phyloP scores from a whole-genome alignment of 305 asterid species.

The Petunia hybrid region DNA sequence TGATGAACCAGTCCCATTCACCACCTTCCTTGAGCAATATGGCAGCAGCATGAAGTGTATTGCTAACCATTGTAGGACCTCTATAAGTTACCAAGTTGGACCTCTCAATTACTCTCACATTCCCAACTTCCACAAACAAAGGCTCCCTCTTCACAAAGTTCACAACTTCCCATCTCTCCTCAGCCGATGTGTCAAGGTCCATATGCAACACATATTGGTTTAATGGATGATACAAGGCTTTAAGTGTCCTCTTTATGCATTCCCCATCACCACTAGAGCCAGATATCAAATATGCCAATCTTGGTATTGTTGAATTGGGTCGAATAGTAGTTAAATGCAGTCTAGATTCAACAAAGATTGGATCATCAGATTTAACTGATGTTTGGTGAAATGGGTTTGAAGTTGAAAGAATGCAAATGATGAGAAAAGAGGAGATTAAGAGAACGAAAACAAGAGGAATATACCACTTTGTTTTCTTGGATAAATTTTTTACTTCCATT shows the following conservation, averaged over 20 bases:
- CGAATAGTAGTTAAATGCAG: conserved; percentile 39
- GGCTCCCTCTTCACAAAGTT: conserved; percentile 48
- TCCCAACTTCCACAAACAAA: conserved; percentile 35
- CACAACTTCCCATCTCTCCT: conserved; percentile 66
- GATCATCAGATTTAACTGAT: conserved; percentile 43
- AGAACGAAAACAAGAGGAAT: conserved; percentile 52
- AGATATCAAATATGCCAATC: conserved; percentile 68
- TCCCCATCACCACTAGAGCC: conserved; percentile 66
- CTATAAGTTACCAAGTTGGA: conserved; percentile 44
- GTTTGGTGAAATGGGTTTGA: conserved; percentile 49
- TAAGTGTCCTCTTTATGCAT: conserved; percentile 56
- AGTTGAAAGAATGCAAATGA: conserved; percentile 42
- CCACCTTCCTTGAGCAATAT: too few species aligned
- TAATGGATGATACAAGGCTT: conserved; percentile 65
- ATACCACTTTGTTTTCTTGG: conserved; percentile 58
- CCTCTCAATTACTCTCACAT: conserved; percentile 55
- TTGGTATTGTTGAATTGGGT: conserved; percentile 54
- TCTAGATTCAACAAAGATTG: conserved; percentile 65
- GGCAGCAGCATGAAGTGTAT: too few species aligned
- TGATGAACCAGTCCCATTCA: too few species aligned
- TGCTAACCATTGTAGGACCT: too few species aligned
- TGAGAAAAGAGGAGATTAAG: conserved; percentile 46
- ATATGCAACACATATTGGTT: conserved; percentile 66
- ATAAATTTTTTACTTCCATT: conserved; percentile 33
- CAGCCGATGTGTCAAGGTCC: conserved; percentile 64